phyloP scores from a whole-genome alignment of 2,329 filamentous ascomycete species.

The Neodidymelliopsis sp. region DNA sequence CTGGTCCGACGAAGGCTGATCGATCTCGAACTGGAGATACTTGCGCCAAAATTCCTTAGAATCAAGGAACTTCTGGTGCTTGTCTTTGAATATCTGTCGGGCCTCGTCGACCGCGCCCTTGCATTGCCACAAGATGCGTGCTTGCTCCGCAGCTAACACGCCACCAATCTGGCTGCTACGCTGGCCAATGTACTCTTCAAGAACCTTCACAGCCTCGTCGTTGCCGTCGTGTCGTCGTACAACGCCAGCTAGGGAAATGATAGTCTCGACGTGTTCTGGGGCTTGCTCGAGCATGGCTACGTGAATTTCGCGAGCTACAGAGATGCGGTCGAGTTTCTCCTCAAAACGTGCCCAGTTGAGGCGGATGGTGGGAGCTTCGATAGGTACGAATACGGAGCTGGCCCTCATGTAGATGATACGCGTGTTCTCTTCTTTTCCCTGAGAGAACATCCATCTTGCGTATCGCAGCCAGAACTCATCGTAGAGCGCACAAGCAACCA shows the following conservation, averaged over 20 bases:
- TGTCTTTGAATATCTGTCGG: constrained; percentile 81
- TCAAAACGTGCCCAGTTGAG: constrained; percentile 95
- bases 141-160: constrained; percentile 87
- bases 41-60: constrained; percentile 89
- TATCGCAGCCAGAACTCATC: constrained; percentile 99
- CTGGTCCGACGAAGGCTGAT: constrained; percentile 74
- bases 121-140: constrained; percentile 83
- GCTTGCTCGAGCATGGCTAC: constrained; percentile 77
- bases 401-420: constrained; percentile 92
- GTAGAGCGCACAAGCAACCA: constrained; percentile 92
- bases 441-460: constrained; percentile 83
- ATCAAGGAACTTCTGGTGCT: constrained; percentile 83
- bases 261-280: constrained; percentile 85
- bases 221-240: constrained; percentile 83
- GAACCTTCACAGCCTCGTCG: constrained; percentile 83
- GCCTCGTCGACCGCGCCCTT: constrained; percentile 83
- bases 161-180: constrained; percentile 84
- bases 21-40: constrained; percentile 88
- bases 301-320: constrained; percentile 85
- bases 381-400: constrained; percentile 82
- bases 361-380: constrained; percentile 82
- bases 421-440: constrained; percentile 84
- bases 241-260: constrained; percentile 86
- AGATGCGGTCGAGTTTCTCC: constrained; percentile 78
- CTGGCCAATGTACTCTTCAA: constrained; percentile 78